Base-by-base conservation (phyloP, 768 basidiomycete genomes). In the Mrakia hoshinonis region DNA sequence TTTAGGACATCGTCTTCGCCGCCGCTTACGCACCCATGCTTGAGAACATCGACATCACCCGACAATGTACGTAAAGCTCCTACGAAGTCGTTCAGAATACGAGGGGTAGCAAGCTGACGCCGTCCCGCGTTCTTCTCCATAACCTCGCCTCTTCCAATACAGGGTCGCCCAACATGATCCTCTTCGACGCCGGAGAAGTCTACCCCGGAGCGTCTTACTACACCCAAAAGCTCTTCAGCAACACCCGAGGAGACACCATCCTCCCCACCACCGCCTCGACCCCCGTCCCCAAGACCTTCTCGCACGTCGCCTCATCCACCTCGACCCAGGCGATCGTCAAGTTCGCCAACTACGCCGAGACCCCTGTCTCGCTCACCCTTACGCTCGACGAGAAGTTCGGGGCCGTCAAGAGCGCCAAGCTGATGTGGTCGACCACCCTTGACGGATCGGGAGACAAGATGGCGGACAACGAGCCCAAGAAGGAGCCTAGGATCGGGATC, bases 131-230 rank as follows among this genome's bases (percentile, higher is more conserved):
- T n/a, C n/a, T n/a, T n/a, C n/a, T n/a, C n/a, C n/a, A n/a, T n/a
- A n/a, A n/a, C n/a, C n/a, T n/a, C n/a, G n/a, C n/a, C n/a, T n/a
- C n/a, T n/a, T n/a, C n/a, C n/a, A n/a, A n/a, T n/a, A n/a, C n/a
- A n/a, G n/a, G n/a, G n/a, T n/a, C 69, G 4, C 73, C 73, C 22
- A 85, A 87, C 73, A 81, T 88, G 7, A 76, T 88, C 64, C 82
- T 82, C 69, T 87, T 85, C 74, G 86, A 87, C 74, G 83, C 87
- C 15, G 83, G 81, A 1, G 75, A 76, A 0, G 84, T 88, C 0
- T 84, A 85, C 74, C 82, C 78, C n/a, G 87, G 87, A 2, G 86
- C 86, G 0, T 85, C 85, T 69, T 88, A 82, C 78, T 85, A 86
- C 70, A 83, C 83, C 2, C 87, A 88, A 74, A 83, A 86, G 48